These are phyloP conservation scores for Lentinula guzmanii DNA, from an alignment of 768 basidiomycete species.

Conservation along the genomic window DNA sequence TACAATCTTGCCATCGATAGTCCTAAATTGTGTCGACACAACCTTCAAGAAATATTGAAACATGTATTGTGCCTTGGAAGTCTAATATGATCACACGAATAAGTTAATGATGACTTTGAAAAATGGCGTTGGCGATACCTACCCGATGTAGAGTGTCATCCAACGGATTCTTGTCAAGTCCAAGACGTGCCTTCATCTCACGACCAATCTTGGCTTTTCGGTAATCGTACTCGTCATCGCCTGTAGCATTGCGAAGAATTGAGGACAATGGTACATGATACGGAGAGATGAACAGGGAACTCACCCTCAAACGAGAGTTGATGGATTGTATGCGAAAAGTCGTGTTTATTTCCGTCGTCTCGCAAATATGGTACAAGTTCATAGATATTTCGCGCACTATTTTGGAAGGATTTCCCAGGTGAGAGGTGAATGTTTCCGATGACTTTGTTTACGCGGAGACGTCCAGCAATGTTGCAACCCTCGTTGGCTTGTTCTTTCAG, in stretches of 20 bases:
- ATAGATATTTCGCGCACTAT: slow-evolving; percentile 69
- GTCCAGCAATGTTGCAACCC: slow-evolving; percentile 91
- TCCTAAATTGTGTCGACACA: slow-evolving; percentile 90
- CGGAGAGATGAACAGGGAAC: slow-evolving; percentile 2
- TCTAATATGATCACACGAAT: slow-evolving; percentile 31
- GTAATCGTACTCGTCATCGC: slow-evolving; percentile 76
- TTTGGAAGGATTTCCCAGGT: slow-evolving; percentile 93
- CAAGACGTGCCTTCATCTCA: slow-evolving; percentile 66
- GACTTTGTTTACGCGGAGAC: slow-evolving; percentile 94
- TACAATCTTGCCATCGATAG: slow-evolving; percentile 68
- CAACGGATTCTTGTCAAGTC: slow-evolving; percentile 71
- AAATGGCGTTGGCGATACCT: slow-evolving; percentile 13
- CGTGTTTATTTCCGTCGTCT: slow-evolving; percentile 83
- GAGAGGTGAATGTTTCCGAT: slow-evolving; percentile 94
- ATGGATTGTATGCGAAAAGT: slow-evolving; percentile 89
- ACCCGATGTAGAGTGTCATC: slow-evolving; percentile 60
- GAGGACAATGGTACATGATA: background rate
- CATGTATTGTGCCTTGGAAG: slow-evolving; percentile 81
- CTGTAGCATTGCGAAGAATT: slow-evolving; percentile 20
- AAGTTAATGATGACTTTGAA: background rate
- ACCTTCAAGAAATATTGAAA: slow-evolving; percentile 99
- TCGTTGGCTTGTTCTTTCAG: slow-evolving; percentile 89
- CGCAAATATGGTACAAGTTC: slow-evolving; percentile 93
- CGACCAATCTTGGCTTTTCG: slow-evolving; percentile 55
- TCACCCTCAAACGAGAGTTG: slow-evolving; percentile 67